Evolutionary conservation across 2,329 filamentous ascomycete genomes (phyloP).

Genomic region (Hypoxylon sp.): DNA sequence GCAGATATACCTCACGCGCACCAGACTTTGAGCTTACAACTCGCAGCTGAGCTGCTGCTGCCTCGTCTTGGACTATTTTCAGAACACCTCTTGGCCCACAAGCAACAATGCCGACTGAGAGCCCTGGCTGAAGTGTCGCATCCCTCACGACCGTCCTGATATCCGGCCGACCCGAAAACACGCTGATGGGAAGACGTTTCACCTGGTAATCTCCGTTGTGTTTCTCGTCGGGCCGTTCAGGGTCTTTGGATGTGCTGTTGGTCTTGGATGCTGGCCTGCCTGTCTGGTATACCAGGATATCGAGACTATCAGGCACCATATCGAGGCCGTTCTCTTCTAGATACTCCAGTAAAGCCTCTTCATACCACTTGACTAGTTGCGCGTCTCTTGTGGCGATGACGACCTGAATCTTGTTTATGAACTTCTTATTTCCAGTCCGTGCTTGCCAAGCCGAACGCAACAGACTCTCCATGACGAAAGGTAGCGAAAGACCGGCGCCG

Average conservation of each 20-base stretch:
- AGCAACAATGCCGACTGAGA: constrained; percentile 47
- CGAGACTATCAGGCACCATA: constrained; percentile 34
- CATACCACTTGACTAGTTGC: constrained; percentile 50
- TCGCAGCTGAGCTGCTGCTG: constrained; percentile 48
- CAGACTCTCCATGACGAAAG: constrained; percentile 60
- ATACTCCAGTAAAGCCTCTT: constrained; percentile 46
- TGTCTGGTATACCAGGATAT: constrained; percentile 47
- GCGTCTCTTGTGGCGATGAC: constrained; percentile 51
- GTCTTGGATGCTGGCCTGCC: constrained; percentile 20
- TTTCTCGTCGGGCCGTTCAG: constrained; percentile 26
- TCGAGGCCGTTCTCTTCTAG: constrained; percentile 42
- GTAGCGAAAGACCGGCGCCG: constrained; percentile 66
- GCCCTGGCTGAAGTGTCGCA: constrained; percentile 37
- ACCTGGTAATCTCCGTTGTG: not conserved
- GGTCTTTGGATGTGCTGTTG: constrained; percentile 29
- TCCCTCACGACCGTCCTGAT: constrained; percentile 40
- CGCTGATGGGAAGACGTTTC: constrained; percentile 21
- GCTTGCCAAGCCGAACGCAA: constrained; percentile 29
- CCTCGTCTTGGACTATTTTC: constrained; percentile 46
- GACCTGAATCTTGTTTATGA: constrained; percentile 42
- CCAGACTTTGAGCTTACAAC: constrained; percentile 43
- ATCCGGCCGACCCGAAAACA: constrained; percentile 44
- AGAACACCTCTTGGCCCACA: constrained; percentile 48
- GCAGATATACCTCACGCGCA: constrained; percentile 49
- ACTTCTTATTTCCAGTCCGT: constrained; percentile 9